Conservation (phyloP, 345 rosid species). For the Psidium friedrichsthalianum region DNA sequence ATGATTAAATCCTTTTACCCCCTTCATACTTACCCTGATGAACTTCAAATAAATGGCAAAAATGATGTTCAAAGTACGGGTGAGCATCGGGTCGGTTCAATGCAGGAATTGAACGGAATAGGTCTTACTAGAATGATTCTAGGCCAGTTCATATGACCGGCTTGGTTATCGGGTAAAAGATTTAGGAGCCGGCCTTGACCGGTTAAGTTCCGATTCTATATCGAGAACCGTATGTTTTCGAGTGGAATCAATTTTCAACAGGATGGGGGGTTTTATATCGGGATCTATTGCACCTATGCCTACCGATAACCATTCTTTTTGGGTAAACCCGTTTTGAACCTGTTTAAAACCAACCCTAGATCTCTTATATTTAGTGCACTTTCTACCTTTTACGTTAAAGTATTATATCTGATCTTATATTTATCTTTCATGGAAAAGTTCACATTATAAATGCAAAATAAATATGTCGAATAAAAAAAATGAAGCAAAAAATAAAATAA, state of each 20-base stretch:
- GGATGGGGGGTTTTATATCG: not conserved
- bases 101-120: fast-evolving
- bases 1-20: not conserved
- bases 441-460: not conserved
- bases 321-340: not conserved
- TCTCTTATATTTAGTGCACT: not conserved
- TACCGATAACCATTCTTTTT: not conserved
- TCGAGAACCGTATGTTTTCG: not conserved
- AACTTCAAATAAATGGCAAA: not conserved
- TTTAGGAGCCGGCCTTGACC: not conserved
- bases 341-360: not conserved
- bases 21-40: not conserved
- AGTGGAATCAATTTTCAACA: fast-evolving
- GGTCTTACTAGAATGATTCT: not conserved
- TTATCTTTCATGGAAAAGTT: not conserved
- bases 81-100: not conserved
- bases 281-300: not conserved
- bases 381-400: not conserved
- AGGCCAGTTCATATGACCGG: not conserved
- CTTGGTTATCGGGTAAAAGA: fast-evolving
- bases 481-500: not conserved
- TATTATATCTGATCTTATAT: not conserved
- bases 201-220: not conserved
- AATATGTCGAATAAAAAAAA: not conserved
- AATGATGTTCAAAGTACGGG: not conserved